Evolutionary conservation across 495 filamentous ascomycete genomes (phyloP), one percentile per base, ranked within the genome.

Genomic region (Hyphodiscus hymeniophilus): DNA sequence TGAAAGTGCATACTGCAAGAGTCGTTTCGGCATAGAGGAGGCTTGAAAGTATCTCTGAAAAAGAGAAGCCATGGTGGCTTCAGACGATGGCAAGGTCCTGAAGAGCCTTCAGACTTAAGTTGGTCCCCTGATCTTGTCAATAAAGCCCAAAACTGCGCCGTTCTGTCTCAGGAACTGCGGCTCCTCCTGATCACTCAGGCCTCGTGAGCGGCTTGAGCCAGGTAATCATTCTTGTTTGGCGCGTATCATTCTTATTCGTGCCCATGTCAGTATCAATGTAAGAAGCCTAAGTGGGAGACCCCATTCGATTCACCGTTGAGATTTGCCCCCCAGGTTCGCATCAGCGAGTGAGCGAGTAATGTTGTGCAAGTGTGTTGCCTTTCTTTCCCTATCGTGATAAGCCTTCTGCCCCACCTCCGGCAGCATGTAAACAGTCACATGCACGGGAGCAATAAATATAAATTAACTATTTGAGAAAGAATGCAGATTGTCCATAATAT

Each of bases 1-100:
- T 3, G 83, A 84, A 22, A 96, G 67, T 20, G 79, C 86, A 63
- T 89, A 94, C 51, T 84, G 80, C 38, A 95, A 72, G 47, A 92
- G 68, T 57, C 81, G 78, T 71, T 90, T 90, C 66, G 87, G 84
- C 66, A 92, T 79, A 55, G 77, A 83, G 31, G 84, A 87, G 38
- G 84, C 80, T 59, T 85, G 65, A 60, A 92, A 85, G 60, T 72
- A 81, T 34, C 63, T 80, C 59, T 84, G 65, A 60, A 92, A 84
- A 58, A 73, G 81, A 39, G 64, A 67, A 31, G 71, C 72, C 75
- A 79, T 79, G 38, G 30, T 35, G 15, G 40, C 42, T 2, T 20
- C 10, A 20, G 44, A 42, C 24, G 36, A 20, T 3, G 21, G 1
- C 16, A 36, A 39, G 42, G 21, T 16, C 32, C 34, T 18, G 28